Percentiles rank a stretch among this genome's conserved stretches.
Conservation (phyloP, 129 eudicot genomes). For the Helianthus tuberosus region DNA sequence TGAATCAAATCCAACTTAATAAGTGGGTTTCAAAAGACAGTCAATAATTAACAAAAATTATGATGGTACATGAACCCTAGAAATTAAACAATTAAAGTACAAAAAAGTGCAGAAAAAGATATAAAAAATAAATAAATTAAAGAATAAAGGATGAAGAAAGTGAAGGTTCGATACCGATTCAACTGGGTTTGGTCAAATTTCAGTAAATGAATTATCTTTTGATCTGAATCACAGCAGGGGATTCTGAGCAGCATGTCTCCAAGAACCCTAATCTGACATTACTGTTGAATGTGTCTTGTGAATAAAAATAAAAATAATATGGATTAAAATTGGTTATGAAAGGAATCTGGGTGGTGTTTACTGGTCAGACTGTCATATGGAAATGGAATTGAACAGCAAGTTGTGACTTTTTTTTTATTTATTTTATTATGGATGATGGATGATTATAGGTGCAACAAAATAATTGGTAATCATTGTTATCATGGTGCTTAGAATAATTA, state of each 20-base stretch:
- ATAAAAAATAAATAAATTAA: conserved; percentile 8
- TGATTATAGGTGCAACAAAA: conserved; percentile 23
- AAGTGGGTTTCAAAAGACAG: conserved; percentile 21
- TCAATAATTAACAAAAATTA: conserved; percentile 28
- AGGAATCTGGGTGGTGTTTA: conserved; percentile 38
- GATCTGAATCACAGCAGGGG: conserved; percentile 32
- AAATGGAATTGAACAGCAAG: conserved; percentile 30
- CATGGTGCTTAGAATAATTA: conserved; percentile 32
- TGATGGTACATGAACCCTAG: conserved; percentile 8
- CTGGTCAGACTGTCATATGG: conserved; percentile 31
- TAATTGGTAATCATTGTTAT: conserved; percentile 45
- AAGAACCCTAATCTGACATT: conserved; percentile 46
- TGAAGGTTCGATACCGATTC: conserved; percentile 43
- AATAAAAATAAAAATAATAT: conserved; percentile 7
- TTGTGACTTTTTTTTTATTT: conserved; percentile 11
- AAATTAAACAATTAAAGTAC: conserved; percentile 2
- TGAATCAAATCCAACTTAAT: conserved; percentile 15
- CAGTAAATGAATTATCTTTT: conserved; percentile 25
- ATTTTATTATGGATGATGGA: neutral
- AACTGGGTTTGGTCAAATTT: conserved; percentile 26
- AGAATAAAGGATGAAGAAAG: conserved; percentile 36
- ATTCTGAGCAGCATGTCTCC: conserved; percentile 18
- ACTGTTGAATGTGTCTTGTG: conserved; percentile 34
- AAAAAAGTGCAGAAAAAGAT: neutral
- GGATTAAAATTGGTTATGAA: conserved; percentile 22